Percentiles rank a stretch among this genome's conserved stretches.
Evolutionary conservation across 192 early-diverging fungal species (phyloP).

Genomic region (Mortierella claussenii): DNA sequence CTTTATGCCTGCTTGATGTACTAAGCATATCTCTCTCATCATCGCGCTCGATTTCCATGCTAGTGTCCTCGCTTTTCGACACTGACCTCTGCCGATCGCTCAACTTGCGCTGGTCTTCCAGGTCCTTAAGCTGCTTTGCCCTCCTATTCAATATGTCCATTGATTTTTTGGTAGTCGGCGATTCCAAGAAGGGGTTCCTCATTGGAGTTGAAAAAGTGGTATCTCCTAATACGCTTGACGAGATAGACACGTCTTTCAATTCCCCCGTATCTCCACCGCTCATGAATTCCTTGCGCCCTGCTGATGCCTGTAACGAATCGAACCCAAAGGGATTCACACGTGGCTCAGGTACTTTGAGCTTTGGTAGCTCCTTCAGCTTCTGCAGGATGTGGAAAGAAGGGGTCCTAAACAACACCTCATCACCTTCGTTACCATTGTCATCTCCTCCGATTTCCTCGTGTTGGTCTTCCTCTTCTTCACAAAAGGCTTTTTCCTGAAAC

Average conservation of each 20-base stretch:
- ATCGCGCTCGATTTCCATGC: background rate
- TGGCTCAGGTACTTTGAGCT: slow-evolving; percentile 16
- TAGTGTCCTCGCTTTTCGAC: background rate
- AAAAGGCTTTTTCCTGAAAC: slow-evolving; percentile 20
- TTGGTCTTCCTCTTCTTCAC: slow-evolving; percentile 1
- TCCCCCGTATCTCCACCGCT: too few species aligned
- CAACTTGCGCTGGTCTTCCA: slow-evolving; percentile 3
- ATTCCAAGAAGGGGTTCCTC: slow-evolving; percentile 24
- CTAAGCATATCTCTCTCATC: background rate
- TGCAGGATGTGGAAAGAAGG: slow-evolving; percentile 35
- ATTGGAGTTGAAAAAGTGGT: background rate
- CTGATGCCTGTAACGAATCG: background rate
- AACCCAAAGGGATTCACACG: slow-evolving; percentile 28
- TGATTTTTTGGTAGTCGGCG: slow-evolving; percentile 21
- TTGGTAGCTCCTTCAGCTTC: slow-evolving; percentile 15
- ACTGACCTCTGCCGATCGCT: background rate
- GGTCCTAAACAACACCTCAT: slow-evolving; percentile 35
- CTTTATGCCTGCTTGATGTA: background rate
- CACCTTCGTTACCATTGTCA: slow-evolving; percentile 2
- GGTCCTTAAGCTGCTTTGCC: slow-evolving; percentile 13
- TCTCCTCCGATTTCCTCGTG: slow-evolving; percentile 14
- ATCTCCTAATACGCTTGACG: too few species aligned
- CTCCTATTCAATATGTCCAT: slow-evolving; percentile 23
- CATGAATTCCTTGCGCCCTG: background rate
- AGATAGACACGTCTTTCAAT: too few species aligned